These are phyloP conservation scores for Purshia tridentata DNA, from an alignment of 306 rosid genomes.

Conservation along the genomic window DNA sequence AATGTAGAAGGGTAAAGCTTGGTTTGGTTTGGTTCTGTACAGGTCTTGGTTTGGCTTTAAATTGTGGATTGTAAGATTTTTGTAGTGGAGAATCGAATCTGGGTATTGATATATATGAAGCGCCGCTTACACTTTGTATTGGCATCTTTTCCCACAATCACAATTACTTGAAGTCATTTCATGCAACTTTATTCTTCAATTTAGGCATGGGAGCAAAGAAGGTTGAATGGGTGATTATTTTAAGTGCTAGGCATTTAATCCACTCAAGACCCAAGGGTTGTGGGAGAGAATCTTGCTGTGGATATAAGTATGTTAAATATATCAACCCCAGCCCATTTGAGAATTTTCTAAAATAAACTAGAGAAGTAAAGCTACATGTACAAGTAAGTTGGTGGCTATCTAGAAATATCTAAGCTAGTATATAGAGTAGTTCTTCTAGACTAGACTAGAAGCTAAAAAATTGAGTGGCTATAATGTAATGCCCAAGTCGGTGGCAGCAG, in stretches of 20 bases:
- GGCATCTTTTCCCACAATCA: conserved; percentile 12
- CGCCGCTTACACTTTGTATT: not conserved
- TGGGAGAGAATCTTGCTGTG: not conserved
- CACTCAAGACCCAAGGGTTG: not conserved
- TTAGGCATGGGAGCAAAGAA: not conserved
- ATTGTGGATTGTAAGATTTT: not conserved
- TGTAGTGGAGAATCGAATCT: conserved; percentile 20
- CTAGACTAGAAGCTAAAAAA: too few species aligned
- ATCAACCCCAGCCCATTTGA: too few species aligned
- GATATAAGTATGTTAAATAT: too few species aligned
- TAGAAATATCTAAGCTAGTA: too few species aligned
- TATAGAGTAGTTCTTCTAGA: too few species aligned
- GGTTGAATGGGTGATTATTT: not conserved
- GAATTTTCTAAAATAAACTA: too few species aligned
- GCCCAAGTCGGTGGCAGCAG: too few species aligned
- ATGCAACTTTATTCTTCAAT: not conserved
- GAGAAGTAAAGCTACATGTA: too few species aligned
- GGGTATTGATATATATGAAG: not conserved
- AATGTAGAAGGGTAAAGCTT: not conserved
- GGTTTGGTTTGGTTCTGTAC: not conserved
- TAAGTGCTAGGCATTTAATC: not conserved
- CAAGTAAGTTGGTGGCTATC: too few species aligned
- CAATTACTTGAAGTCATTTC: not conserved
- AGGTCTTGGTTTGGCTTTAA: not conserved
- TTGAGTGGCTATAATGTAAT: too few species aligned